Base-by-base conservation (phyloP, 139 green algal genomes). In the Ettlia oleoabundans region DNA sequence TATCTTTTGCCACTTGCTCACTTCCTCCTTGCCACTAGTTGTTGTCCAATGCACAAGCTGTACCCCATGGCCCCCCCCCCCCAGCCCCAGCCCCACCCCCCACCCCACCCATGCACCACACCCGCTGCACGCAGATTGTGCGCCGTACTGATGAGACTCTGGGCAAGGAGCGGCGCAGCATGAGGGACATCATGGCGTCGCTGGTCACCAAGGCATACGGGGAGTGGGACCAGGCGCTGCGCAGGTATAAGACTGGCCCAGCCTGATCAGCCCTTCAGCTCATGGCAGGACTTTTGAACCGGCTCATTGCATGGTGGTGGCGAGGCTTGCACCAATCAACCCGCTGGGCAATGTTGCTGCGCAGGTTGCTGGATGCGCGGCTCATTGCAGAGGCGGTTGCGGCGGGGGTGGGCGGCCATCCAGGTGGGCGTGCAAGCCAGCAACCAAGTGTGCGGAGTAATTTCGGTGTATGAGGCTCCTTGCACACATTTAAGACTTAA, bases 71-170 rank as follows among this genome's bases (percentile, higher is more conserved):
- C n/a, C n/a, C n/a, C n/a, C n/a, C n/a, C n/a, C n/a, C n/a, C n/a
- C n/a, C n/a, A n/a, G n/a, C n/a, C n/a, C n/a, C n/a, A n/a, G n/a
- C n/a, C n/a, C n/a, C n/a, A n/a, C n/a, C n/a, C n/a, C n/a, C n/a
- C n/a, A n/a, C n/a, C n/a, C n/a, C n/a, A n/a, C n/a, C n/a, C n/a
- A n/a, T n/a, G n/a, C n/a, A n/a, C n/a, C n/a, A n/a, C n/a, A n/a
- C n/a, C n/a, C n/a, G n/a, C n/a, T n/a, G n/a, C n/a, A 15, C 15
- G 47, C 72, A 90, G 77, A 88, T 90, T 42, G 85, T 86, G 78
- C 75, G 80, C 35, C 65, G 53, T 51, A 61, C n/a, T 3, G 81
- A 86, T 22, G 64, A 64, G 38, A 21, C 70, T 51, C 53, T 86
- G 84, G 85, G 85, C 42, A 82, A 84, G 71, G 67, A 84, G 67